A percentile compares a stretch with the other conserved stretches of the same genome.
Evolutionary conservation across 805 yeast genomes (phyloP).

Genomic region (Candida ulmi): DNA sequence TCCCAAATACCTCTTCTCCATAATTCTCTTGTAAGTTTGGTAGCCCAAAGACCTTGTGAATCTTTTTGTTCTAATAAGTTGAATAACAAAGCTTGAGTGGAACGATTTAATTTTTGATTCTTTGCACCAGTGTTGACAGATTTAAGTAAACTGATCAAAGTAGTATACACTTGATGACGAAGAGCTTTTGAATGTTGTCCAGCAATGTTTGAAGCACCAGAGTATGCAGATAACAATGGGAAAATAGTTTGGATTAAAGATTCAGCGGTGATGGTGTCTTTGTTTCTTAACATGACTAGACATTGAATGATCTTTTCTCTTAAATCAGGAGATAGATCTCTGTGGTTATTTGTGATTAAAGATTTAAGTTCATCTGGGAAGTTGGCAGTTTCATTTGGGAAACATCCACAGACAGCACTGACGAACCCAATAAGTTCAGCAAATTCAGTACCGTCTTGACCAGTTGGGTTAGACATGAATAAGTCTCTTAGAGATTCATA

Average conservation of each 20-base stretch:
- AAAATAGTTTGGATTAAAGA: conserved; percentile 78
- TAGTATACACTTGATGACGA: conserved; percentile 75
- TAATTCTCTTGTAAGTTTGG: conserved; percentile 86
- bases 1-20: conserved; percentile 99
- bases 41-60: conserved; percentile 91
- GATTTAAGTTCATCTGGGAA: conserved; percentile 79
- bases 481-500: conserved; percentile 89
- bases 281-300: conserved; percentile 85
- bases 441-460: conserved; percentile 48
- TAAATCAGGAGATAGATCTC: conserved; percentile 74
- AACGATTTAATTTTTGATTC: conserved; percentile 82
- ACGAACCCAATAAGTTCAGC: conserved; percentile 85
- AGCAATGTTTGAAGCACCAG: conserved; percentile 38
- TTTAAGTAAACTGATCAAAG: conserved; percentile 73
- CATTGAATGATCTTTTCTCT: conserved; percentile 90
- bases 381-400: conserved; percentile 78
- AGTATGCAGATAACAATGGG: conserved; percentile 74
- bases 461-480: conserved; percentile 58
- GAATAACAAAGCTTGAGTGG: conserved; percentile 89
- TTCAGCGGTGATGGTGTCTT: conserved; percentile 74
- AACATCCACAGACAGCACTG: conserved; percentile 86
- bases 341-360: conserved; percentile 68
- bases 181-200: conserved; percentile 71
- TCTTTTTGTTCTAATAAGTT: conserved; percentile 75
- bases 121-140: conserved; percentile 83